Base-by-base conservation (phyloP, 1,284 basidiomycete species). In the Sanghuangporus baumii region DNA sequence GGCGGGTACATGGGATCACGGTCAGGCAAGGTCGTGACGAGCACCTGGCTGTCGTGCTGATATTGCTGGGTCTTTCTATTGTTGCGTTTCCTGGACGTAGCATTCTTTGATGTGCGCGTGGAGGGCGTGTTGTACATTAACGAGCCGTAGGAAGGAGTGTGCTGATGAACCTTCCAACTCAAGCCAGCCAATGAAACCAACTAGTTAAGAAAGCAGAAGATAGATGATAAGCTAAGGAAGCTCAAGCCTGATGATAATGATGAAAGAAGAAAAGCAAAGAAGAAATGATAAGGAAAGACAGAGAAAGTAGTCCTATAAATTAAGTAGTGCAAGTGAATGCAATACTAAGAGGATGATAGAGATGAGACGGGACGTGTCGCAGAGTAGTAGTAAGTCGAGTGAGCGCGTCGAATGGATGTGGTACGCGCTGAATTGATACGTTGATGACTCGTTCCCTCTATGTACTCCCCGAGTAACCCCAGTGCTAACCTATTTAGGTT, bases 101-200 rank as follows among this genome's bases (percentile, higher is more conserved):
- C 63, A 65, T 65, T 46, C 63, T 62, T 65, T 62, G 64, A 65
- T 65, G 64, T 59, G 64, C 57, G 61, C 48, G 64, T 59, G 31
- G 64, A 56, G 36, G 64, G 64, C 64, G 64, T 65, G 64, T 62
- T 55, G 61, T 62, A 37, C 64, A 65, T 65, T 55, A 65, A 65
- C 50, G 43, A 18, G 46, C 40, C 34, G 57, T 61, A 50, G 36
- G 41, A 61, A 23, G 23, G 9, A 6, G 31, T 51, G 31, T 51
- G n/a, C 14, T 14, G n/a, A 23, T 18, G 43, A 46, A n/a, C 16
- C 16, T 18, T 46, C 16, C 16, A 46, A 11, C 12, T 8, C 43
- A 46, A 46, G 9, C 18, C 6, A 46, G 23, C 23, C 1, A 31
- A 31, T 4, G 26, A 31, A 31, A 31, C 26, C 26, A 31, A 31